phyloP scores from a whole-genome alignment of 768 basidiomycete species.

The Auriscalpium orientale region DNA sequence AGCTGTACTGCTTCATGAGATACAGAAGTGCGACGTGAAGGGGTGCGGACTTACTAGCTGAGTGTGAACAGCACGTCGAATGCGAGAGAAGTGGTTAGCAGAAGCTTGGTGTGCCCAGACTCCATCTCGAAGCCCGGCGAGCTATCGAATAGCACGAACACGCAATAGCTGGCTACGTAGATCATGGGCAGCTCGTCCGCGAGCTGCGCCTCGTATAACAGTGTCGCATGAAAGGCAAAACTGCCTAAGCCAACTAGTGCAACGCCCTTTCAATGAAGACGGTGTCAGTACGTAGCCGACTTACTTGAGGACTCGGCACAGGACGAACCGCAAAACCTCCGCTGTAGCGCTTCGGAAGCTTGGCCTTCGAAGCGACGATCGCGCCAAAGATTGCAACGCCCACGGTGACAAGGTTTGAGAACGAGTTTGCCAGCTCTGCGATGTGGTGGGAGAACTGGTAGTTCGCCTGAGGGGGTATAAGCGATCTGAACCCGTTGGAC shows the following conservation, averaged over 20 bases:
- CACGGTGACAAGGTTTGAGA: constrained; percentile 60
- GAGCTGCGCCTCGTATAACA: constrained; percentile 69
- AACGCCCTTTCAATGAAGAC: constrained; percentile 41
- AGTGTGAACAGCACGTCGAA: constrained; percentile 61
- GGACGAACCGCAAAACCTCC: constrained; percentile 24
- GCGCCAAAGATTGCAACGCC: constrained; percentile 43
- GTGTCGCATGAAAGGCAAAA: constrained; percentile 71
- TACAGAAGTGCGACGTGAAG: neutral
- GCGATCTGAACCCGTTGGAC: neutral
- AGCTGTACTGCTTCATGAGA: constrained; percentile 30
- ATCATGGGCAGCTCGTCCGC: constrained; percentile 84
- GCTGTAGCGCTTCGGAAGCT: constrained; percentile 29
- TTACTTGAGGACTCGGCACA: neutral
- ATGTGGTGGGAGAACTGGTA: constrained; percentile 74
- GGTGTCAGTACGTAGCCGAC: neutral
- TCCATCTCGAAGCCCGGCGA: constrained; percentile 39
- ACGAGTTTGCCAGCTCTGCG: constrained; percentile 64
- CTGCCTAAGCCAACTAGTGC: constrained; percentile 69
- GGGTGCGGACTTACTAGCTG: constrained; percentile 53
- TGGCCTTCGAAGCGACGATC: constrained; percentile 21
- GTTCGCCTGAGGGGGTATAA: constrained; percentile 44
- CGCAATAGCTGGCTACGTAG: constrained; percentile 54
- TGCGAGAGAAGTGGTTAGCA: constrained; percentile 29
- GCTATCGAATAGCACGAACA: constrained; percentile 55
- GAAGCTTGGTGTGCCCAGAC: constrained; percentile 29